Conservation (phyloP, 495 filamentous ascomycete species). For the Entonaema liquescens region DNA sequence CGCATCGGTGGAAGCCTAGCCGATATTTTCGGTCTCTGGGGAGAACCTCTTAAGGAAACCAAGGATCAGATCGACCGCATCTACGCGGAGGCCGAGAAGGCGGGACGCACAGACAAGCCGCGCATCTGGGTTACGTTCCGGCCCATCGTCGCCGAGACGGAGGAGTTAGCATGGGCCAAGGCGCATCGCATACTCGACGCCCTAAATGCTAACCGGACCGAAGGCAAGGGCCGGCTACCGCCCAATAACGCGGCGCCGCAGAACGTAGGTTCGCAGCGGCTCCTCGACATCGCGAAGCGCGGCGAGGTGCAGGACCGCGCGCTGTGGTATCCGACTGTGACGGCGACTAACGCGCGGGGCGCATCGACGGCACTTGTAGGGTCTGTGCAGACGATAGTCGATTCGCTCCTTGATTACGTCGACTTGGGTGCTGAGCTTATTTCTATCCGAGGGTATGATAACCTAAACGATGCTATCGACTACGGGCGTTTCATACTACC, state of each 20-base stretch:
- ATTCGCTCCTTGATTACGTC: slow-evolving; percentile 63
- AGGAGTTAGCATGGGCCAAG: slow-evolving; percentile 64
- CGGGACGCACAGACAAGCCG: slow-evolving; percentile 55
- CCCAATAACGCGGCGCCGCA: slow-evolving; percentile 52
- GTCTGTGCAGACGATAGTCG: slow-evolving; percentile 56
- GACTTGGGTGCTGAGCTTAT: slow-evolving; percentile 62
- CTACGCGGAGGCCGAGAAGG: slow-evolving; percentile 58
- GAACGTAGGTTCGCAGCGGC: slow-evolving; percentile 62
- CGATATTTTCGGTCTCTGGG: slow-evolving; percentile 67
- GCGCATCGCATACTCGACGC: slow-evolving; percentile 58
- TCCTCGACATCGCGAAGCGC: slow-evolving; percentile 61
- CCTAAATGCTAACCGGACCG: slow-evolving; percentile 46
- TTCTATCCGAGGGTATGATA: slow-evolving; percentile 65
- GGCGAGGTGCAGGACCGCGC: slow-evolving; percentile 65
- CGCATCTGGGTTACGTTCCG: slow-evolving; percentile 67
- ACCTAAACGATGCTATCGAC: slow-evolving; percentile 63
- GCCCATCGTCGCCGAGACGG: slow-evolving; percentile 63
- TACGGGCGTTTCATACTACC: slow-evolving; percentile 62
- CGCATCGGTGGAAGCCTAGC: slow-evolving; percentile 60
- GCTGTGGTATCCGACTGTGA: slow-evolving; percentile 65
- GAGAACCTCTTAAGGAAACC: slow-evolving; percentile 64
- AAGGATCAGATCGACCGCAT: slow-evolving; percentile 64
- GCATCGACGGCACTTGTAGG: slow-evolving; percentile 66
- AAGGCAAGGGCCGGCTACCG: slow-evolving; percentile 45
- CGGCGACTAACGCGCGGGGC: slow-evolving; percentile 62